Base-by-base conservation (phyloP, 1,284 basidiomycete species). In the Meira nashicola region DNA sequence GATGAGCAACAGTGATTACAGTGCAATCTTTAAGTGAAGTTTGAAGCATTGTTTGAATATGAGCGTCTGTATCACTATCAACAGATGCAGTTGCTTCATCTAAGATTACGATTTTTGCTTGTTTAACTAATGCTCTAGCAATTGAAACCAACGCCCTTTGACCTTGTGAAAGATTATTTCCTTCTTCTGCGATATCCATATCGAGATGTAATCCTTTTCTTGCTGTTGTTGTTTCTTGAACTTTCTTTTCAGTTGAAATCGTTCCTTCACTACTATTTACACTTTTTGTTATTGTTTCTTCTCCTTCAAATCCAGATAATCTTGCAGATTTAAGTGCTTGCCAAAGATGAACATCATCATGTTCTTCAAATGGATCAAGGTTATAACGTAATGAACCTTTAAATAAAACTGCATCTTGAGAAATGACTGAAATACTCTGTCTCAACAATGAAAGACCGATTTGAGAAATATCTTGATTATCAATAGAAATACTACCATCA, bases 101-200 rank as follows among this genome's bases (percentile, higher is more conserved):
- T 10, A 68, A 41, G 17, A 68, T 51, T 14, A 66, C 55, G 39
- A 67, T 64, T 25, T 57, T 23, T 15, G 58, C 49, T 23, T 59
- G 51, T 37, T 58, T 58, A 14, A 68, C 59, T 25, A 92, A 78
- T 0, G 90, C 90, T 23, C 90, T 83, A 7, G 89, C 90, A 40
- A 92, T 82, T 0, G 88, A 89, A 8, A 92, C 87, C 17, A 92
- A 80, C 1, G 87, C 88, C 9, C 89, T 84, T 84, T 90, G 76
- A 3, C 79, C 79, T 11, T 77, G 77, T 68, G 41, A 86, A 85
- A 25, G 86, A 48, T 94, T 95, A 21, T 81, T 82, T 25, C 92
- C 92, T 75, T 94, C 92, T 62, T 89, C 87, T 63, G 92, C 89
- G 60, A 95, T 85, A 1, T 84, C 79, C 38, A 84, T 88, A 73